A percentile compares a stretch with the other conserved stretches of the same genome.
phyloP scores from a whole-genome alignment of 2,329 filamentous ascomycete species.

The Xylaria polymorpha region DNA sequence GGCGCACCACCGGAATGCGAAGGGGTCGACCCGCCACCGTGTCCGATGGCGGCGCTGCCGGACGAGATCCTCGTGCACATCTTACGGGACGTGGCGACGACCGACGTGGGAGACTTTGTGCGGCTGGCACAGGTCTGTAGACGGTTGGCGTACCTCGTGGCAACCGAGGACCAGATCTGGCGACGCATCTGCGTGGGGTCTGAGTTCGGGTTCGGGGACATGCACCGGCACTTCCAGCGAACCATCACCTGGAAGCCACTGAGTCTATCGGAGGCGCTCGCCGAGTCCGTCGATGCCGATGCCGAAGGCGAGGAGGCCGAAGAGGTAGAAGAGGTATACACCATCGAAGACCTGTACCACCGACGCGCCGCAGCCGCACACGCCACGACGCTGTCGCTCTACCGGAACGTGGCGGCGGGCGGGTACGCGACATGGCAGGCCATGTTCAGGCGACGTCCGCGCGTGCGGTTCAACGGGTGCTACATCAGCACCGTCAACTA shows the following conservation, averaged over 20 bases:
- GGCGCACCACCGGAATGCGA: conserved; percentile 76
- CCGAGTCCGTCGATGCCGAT: conserved; percentile 16
- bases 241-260: conserved; percentile 68
- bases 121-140: conserved; percentile 86
- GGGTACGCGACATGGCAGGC: conserved; percentile 67
- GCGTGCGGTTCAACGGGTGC: conserved; percentile 92
- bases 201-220: conserved; percentile 82
- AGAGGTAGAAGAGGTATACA: conserved; percentile 49
- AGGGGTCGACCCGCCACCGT: conserved; percentile 77
- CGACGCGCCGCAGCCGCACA: conserved; percentile 51
- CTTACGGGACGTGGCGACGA: conserved; percentile 74
- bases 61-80: conserved; percentile 88
- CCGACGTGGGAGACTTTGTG: conserved; percentile 81
- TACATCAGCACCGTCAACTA: conserved; percentile 99
- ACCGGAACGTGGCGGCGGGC: conserved; percentile 48
- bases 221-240: conserved; percentile 83
- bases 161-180: conserved; percentile 89
- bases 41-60: conserved; percentile 80
- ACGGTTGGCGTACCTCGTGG: conserved; percentile 84
- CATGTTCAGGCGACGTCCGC: conserved; percentile 85
- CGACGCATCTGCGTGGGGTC: conserved; percentile 75
- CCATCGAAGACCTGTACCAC: conserved; percentile 53
- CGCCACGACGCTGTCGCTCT: conserved; percentile 56
- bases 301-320: conserved; percentile 39
- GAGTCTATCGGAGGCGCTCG: conserved; percentile 36